Percentiles rank a stretch among this genome's conserved stretches.
Conservation (phyloP, 2,329 filamentous ascomycete genomes). For the Chaetomiaceae sp. region DNA sequence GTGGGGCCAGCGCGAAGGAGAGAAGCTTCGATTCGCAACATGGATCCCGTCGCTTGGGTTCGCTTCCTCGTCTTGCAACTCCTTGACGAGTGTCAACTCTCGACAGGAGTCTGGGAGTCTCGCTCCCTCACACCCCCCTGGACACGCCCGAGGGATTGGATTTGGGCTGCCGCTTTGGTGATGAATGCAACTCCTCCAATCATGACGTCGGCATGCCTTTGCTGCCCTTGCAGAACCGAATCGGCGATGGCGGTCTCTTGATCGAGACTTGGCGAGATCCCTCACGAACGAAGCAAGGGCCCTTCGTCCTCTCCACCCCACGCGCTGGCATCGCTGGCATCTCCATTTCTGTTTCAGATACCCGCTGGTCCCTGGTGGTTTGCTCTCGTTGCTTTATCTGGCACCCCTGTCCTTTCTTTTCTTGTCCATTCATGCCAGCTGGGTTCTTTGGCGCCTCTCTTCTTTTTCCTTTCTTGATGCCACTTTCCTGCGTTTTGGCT, state of each 20-base stretch:
- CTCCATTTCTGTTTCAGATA: slow-evolving; percentile 28
- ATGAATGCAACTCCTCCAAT: too few relatives aligned
- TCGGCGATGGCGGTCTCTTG: too few relatives aligned
- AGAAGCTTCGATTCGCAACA: slow-evolving; percentile 4
- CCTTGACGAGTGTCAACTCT: background rate
- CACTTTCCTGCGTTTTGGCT: slow-evolving; percentile 12
- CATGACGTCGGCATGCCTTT: background rate
- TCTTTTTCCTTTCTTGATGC: slow-evolving; percentile 2
- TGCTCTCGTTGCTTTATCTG: slow-evolving; percentile 10
- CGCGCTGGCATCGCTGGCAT: slow-evolving; percentile 21
- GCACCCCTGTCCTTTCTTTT: slow-evolving; percentile 15
- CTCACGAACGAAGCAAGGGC: background rate
- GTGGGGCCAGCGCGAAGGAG: slow-evolving; percentile 3
- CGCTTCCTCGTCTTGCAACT: background rate
- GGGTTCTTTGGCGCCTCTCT: slow-evolving; percentile 9
- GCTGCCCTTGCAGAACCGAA: background rate
- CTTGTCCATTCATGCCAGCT: slow-evolving; percentile 7
- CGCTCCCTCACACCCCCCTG: background rate
- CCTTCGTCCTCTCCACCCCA: slow-evolving; percentile 16
- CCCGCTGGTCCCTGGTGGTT: slow-evolving; percentile 22
- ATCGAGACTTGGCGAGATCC: background rate
- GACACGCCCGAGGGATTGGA: slow-evolving; percentile 1
- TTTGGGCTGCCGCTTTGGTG: background rate
- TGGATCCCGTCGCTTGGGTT: slow-evolving; percentile 6
- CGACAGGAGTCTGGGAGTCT: too few relatives aligned